Conservation (phyloP, 164 flowering plant species). For the Macadamia tetraphylla region DNA sequence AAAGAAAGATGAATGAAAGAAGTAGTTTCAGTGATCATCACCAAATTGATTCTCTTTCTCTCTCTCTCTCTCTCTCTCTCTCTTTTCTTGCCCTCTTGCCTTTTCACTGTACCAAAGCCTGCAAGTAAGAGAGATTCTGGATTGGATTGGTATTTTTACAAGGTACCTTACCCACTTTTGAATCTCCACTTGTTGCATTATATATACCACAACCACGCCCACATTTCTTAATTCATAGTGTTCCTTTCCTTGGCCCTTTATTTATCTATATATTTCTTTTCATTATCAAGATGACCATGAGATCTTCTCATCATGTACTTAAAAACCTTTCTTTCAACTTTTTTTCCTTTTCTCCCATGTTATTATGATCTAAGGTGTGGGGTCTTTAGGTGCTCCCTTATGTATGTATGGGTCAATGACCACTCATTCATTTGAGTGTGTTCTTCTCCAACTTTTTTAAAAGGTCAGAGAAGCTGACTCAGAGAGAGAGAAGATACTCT, state of each 20-base stretch:
- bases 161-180: background rate
- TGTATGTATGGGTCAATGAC: slow-evolving; percentile 17
- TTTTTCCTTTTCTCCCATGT: background rate
- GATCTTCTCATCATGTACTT: slow-evolving; percentile 13
- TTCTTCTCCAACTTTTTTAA: background rate
- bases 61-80: too few relatives aligned
- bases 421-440: slow-evolving; percentile 16
- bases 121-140: background rate
- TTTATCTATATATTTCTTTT: too few relatives aligned
- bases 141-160: too few relatives aligned
- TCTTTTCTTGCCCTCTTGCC: background rate
- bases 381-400: slow-evolving; percentile 1
- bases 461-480: background rate
- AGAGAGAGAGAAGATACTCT: slow-evolving; percentile 1
- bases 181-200: background rate
- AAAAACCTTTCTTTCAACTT: background rate
- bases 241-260: background rate
- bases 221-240: too few relatives aligned
- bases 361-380: slow-evolving; percentile 11
- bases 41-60: background rate
- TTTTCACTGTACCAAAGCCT: background rate
- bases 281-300: background rate
- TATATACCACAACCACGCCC: too few relatives aligned
- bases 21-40: background rate
- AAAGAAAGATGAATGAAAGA: too few relatives aligned